Conservation (phyloP, 2,329 filamentous ascomycete genomes). For the Escovopsis sp. region DNA sequence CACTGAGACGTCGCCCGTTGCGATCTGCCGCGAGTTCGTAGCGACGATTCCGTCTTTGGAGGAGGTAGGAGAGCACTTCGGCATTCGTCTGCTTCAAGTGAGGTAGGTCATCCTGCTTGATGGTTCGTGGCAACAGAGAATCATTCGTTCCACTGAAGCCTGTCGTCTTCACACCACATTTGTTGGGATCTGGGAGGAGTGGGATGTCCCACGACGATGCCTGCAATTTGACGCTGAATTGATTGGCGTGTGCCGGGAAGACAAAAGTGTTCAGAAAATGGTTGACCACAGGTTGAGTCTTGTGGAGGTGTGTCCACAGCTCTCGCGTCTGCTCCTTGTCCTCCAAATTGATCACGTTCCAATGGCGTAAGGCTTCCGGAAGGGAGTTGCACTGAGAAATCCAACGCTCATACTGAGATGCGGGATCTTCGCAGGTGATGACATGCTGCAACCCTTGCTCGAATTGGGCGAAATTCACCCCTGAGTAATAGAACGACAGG, state of each 20-base stretch:
- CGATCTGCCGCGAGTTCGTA: conserved; percentile 24
- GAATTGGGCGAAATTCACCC: conserved; percentile 34
- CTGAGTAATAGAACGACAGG: conserved; percentile 52
- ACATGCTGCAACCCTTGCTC: conserved; percentile 34
- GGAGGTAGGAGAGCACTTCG: conserved; percentile 43
- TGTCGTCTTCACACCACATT: conserved; percentile 31
- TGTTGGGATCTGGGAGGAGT: conserved; percentile 16
- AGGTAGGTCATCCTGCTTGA: conserved; percentile 45
- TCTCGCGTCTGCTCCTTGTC: conserved; percentile 35
- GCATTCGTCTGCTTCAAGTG: conserved; percentile 46
- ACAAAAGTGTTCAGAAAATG: conserved; percentile 49
- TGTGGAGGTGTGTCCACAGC: conserved; percentile 35
- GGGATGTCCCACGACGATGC: conserved; percentile 56
- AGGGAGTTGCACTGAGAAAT: conserved; percentile 23
- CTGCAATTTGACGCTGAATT: conserved; percentile 48
- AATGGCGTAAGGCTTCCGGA: conserved; percentile 32
- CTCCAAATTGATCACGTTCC: conserved; percentile 44
- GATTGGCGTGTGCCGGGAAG: conserved; percentile 49
- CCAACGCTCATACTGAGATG: conserved; percentile 39
- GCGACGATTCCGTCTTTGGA: conserved; percentile 33
- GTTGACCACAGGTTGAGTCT: conserved; percentile 36
- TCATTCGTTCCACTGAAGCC: conserved; percentile 65
- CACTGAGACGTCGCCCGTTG: conserved; percentile 24
- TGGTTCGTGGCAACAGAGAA: conserved; percentile 43
- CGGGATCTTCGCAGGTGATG: conserved; percentile 36